Conservation (phyloP, 2,329 filamentous ascomycete genomes). For the Emergomyces africanus region DNA sequence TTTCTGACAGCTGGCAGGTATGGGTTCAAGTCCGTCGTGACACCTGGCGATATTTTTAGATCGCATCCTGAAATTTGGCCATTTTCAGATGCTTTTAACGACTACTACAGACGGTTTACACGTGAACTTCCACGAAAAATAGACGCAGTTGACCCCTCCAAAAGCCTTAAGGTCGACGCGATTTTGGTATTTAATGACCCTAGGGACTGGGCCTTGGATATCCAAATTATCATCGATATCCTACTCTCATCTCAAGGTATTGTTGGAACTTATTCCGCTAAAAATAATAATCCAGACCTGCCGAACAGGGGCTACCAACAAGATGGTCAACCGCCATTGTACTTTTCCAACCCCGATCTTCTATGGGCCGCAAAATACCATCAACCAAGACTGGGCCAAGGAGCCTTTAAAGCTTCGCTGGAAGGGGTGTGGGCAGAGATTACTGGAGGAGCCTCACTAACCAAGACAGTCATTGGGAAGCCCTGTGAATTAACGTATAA, state of each 20-base stretch:
- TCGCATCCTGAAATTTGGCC: slow-evolving; percentile 69
- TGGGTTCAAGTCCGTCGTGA: slow-evolving; percentile 72
- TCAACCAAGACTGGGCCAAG: slow-evolving; percentile 78
- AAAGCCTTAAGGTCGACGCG: slow-evolving; percentile 66
- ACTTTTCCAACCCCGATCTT: slow-evolving; percentile 83
- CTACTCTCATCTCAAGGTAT: slow-evolving; percentile 67
- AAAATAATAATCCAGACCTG: slow-evolving; percentile 53
- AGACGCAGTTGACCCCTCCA: slow-evolving; percentile 29
- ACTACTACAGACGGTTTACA: slow-evolving; percentile 45
- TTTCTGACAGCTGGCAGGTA: slow-evolving; percentile 33
- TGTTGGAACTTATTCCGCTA: slow-evolving; percentile 63
- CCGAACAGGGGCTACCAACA: slow-evolving; percentile 69
- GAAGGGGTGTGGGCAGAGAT: slow-evolving; percentile 65
- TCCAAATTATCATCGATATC: slow-evolving; percentile 71
- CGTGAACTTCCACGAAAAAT: slow-evolving; percentile 24
- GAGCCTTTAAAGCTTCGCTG: slow-evolving; percentile 73
- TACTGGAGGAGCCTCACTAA: slow-evolving; percentile 47
- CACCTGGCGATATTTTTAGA: slow-evolving; percentile 68
- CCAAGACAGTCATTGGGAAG: slow-evolving; percentile 66
- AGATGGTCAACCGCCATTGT: slow-evolving; percentile 67
- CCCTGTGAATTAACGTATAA: slow-evolving; percentile 65
- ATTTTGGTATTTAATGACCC: slow-evolving; percentile 94
- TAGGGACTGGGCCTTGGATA: slow-evolving; percentile 87
- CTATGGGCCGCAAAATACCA: slow-evolving; percentile 80
- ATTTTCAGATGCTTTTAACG: slow-evolving; percentile 55